Evolutionary conservation across 305 asterid genomes (phyloP).

Genomic region (Ilex paraguariensis): DNA sequence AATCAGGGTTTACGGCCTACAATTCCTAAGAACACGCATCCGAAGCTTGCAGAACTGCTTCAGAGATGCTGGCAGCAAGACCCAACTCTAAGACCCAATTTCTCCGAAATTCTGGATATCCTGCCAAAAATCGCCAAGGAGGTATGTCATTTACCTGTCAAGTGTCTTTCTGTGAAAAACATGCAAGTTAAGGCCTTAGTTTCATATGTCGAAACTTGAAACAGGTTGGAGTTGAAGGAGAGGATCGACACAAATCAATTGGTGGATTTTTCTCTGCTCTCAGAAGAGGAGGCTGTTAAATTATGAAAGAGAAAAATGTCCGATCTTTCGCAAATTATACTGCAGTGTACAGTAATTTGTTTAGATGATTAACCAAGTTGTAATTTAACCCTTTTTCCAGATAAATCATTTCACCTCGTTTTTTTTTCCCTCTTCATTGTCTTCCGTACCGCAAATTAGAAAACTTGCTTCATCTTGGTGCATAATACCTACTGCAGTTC

Average conservation of each 20-base stretch:
- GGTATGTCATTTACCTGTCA: conserved; percentile 11
- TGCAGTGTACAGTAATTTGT: no score
- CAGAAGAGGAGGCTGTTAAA: conserved; percentile 6
- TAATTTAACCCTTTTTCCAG: no score
- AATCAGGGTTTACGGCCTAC: conserved; percentile 26
- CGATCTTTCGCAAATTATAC: no score
- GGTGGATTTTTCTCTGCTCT: conserved; percentile 28
- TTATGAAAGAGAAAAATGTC: no score
- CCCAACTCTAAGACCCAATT: conserved; percentile 24
- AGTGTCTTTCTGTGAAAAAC: not conserved
- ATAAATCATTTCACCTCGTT: no score
- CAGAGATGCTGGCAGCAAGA: conserved; percentile 28
- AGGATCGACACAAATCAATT: conserved; percentile 26
- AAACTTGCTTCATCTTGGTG: no score
- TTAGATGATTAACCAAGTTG: no score
- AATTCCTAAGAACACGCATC: conserved; percentile 25
- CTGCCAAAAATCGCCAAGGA: conserved; percentile 16
- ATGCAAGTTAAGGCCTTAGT: not conserved
- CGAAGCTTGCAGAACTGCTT: conserved; percentile 20
- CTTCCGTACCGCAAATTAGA: no score
- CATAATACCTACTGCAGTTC: no score
- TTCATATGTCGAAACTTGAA: not conserved
- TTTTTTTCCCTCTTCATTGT: no score
- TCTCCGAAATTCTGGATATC: conserved; percentile 22
- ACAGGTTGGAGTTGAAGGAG: conserved; percentile 27